A percentile compares a stretch with the other conserved stretches of the same genome.
Conservation (phyloP, 768 basidiomycete species). For the Pisolithus sp. region DNA sequence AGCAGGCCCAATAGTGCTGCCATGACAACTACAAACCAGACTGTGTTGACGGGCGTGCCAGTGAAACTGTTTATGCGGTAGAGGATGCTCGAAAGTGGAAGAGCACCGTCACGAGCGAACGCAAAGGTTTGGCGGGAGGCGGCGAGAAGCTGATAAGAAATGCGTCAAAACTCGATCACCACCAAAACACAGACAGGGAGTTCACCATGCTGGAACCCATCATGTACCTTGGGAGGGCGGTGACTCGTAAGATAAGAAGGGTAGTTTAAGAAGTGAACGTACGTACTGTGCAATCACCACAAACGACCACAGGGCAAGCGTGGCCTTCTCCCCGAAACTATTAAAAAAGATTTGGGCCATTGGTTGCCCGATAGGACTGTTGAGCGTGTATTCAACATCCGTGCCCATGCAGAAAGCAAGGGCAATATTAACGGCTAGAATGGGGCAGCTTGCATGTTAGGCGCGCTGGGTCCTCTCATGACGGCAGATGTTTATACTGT, state of each 20-base stretch:
- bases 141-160: slow-evolving; percentile 33
- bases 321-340: slow-evolving; percentile 37
- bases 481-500: background rate
- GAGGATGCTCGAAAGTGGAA: slow-evolving; percentile 50
- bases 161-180: background rate
- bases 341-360: slow-evolving; percentile 39
- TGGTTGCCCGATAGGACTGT: slow-evolving; percentile 36
- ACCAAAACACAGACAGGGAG: background rate
- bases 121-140: slow-evolving; percentile 53
- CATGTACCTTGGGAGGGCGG: slow-evolving; percentile 30
- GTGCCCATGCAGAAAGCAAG: slow-evolving; percentile 55
- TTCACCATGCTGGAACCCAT: slow-evolving; percentile 44
- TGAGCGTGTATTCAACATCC: slow-evolving; percentile 37
- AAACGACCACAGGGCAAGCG: slow-evolving; percentile 50
- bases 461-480: too few species aligned
- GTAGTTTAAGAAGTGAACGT: too few species aligned
- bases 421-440: slow-evolving; percentile 42
- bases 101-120: slow-evolving; percentile 54
- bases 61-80: slow-evolving; percentile 50
- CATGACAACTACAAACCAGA: slow-evolving; percentile 41
- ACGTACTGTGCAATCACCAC: slow-evolving; percentile 44
- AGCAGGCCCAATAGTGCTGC: slow-evolving; percentile 44
- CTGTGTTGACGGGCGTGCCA: slow-evolving; percentile 51
- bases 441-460: too few species aligned
- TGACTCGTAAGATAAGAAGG: background rate